These are phyloP conservation scores for Mortierella sp. DNA, from an alignment of 371 early-diverging fungal species.

Conservation along the genomic window DNA sequence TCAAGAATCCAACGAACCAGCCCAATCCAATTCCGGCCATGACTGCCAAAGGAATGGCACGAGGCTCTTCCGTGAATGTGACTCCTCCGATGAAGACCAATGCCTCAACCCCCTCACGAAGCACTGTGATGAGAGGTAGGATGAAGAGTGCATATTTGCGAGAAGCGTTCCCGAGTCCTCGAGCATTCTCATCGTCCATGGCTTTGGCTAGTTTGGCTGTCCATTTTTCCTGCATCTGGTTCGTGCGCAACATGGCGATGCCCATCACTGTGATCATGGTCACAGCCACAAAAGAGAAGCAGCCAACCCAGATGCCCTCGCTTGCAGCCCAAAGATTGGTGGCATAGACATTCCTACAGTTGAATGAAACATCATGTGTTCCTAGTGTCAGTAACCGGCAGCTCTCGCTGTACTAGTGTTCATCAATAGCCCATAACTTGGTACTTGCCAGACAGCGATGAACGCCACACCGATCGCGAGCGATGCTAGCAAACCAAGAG, in stretches of 20 bases:
- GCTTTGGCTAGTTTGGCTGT: constrained; percentile 66
- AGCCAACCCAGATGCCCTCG: constrained; percentile 85
- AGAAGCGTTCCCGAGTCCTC: constrained; percentile 38
- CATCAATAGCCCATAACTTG: too few species aligned
- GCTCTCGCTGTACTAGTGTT: too few species aligned
- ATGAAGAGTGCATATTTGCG: constrained; percentile 74
- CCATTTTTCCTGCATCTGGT: constrained; percentile 79
- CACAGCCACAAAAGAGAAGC: constrained; percentile 76
- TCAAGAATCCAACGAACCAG: constrained; percentile 68
- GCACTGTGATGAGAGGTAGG: constrained; percentile 82
- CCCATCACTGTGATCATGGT: constrained; percentile 79
- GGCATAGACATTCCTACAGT: constrained; percentile 57
- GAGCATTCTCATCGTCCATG: constrained; percentile 55
- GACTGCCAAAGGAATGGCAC: constrained; percentile 81
- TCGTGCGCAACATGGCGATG: constrained; percentile 75
- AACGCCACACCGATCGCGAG: constrained; percentile 76
- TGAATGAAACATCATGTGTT: background rate
- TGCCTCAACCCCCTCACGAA: constrained; percentile 86
- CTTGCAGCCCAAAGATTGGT: constrained; percentile 75
- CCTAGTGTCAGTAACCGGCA: too few species aligned
- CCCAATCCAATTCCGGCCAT: constrained; percentile 76
- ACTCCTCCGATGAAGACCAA: constrained; percentile 88
- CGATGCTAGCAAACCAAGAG: constrained; percentile 68
- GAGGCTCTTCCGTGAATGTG: constrained; percentile 68
- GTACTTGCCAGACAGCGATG: constrained; percentile 71